Conservation (phyloP, 495 filamentous ascomycete species). For the Poronia punctata region DNA sequence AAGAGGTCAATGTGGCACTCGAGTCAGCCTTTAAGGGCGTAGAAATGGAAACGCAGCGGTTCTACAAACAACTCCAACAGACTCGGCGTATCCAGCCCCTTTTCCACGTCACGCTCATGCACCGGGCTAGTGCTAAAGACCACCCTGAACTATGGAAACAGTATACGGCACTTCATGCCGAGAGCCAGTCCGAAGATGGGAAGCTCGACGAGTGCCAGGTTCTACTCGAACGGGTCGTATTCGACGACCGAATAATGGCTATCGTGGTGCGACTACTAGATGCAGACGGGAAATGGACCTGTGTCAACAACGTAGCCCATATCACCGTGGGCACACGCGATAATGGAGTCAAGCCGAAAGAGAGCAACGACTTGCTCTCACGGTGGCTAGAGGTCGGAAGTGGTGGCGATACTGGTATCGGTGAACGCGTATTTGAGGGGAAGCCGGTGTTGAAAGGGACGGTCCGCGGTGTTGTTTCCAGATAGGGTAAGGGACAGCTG, state of each 20-base stretch:
- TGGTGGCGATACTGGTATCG: slow-evolving; percentile 37
- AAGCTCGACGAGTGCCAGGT: slow-evolving; percentile 44
- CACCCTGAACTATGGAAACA: slow-evolving; percentile 63
- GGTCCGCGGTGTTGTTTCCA: slow-evolving; percentile 38
- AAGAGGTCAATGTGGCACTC: slow-evolving; percentile 53
- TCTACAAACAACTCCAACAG: slow-evolving; percentile 71
- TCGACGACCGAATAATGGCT: slow-evolving; percentile 78
- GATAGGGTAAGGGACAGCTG: slow-evolving; percentile 20
- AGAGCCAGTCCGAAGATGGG: slow-evolving; percentile 26
- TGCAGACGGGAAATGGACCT: slow-evolving; percentile 51
- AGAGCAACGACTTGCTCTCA: slow-evolving; percentile 79
- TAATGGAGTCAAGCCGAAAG: slow-evolving; percentile 73
- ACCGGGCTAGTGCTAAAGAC: slow-evolving; percentile 55
- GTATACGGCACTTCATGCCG: slow-evolving; percentile 47
- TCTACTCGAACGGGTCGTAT: slow-evolving; percentile 58
- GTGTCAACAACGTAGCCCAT: slow-evolving; percentile 73
- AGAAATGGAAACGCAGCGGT: slow-evolving; percentile 43
- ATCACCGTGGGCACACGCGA: slow-evolving; percentile 79
- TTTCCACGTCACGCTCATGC: slow-evolving; percentile 95
- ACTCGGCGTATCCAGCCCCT: slow-evolving; percentile 65
- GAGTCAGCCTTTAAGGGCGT: slow-evolving; percentile 57
- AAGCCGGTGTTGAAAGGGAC: slow-evolving; percentile 32
- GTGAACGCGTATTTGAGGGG: slow-evolving; percentile 42
- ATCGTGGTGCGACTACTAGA: slow-evolving; percentile 66
- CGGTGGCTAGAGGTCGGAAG: slow-evolving; percentile 54